Evolutionary conservation across 768 basidiomycete species (phyloP), one percentile per base, ranked within the genome.

Genomic region (Hericium erinaceus): DNA sequence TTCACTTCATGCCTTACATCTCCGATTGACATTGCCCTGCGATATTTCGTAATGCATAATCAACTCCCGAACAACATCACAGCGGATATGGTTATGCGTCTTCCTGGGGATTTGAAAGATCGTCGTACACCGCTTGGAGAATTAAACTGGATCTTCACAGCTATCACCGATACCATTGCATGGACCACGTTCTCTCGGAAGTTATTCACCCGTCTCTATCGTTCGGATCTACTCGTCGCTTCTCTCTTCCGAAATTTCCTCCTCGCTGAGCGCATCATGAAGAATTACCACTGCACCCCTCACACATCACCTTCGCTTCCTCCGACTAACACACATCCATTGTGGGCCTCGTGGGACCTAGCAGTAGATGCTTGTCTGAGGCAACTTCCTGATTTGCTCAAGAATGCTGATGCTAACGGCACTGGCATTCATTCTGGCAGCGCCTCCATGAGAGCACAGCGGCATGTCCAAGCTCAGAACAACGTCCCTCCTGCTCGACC

Each of bases 101-200:
- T 99, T 12, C 97, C 97, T 0, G 97, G 97, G 9, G 95, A 98
- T 68, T 80, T 98, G 59, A 97, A 95, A 72, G 97, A 99, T 67
- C 82, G 97, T 18, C 82, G 95, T 24, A 98, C 97, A 0, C 95
- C 97, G 1, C 76, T 99, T 0, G 97, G 97, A 53, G 97, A 99
- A 72, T 81, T 99, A n/a, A 97, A 95, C 68, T 99, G 97, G 97
- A 98, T 98, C 61, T 98, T 98, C 73, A 98, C 94, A 1, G 93
- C 95, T 38, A 91, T 99, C 57, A 98, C 97, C 15, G 97, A 99
- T 72, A 98, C 97, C 9, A 98, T 99, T 60, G 97, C 97, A 7
- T 99, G 97, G 97, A 95, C 95, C 13, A 91, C 92, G 2, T 95
- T 99, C 69, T 88, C 94, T 40, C 82, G 87, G 49, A 94, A 97